Base-by-base conservation (phyloP, 2,329 filamentous ascomycete genomes). In the Hymenoscyphus linearis region DNA sequence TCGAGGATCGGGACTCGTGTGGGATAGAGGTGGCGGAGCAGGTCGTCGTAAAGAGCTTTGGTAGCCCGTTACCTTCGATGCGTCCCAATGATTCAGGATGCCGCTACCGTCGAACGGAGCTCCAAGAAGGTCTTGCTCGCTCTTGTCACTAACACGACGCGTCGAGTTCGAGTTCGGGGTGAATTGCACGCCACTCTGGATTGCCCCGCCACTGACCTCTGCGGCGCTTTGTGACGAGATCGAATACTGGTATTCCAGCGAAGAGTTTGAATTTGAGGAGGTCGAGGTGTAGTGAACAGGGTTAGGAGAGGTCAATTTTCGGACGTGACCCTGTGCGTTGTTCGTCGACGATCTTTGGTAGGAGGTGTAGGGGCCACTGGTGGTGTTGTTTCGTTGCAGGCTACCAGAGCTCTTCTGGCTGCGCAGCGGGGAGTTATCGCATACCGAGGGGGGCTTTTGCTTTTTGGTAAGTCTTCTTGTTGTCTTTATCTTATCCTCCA, bases 81-180 rank as follows among this genome's bases (percentile, higher is more conserved):
- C 80, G 69, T 86, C 82, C 70, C 87, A 78, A 67, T 83, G 83
- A 72, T 79, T 82, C 69, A 87, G 76, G 68, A 87, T 85, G 66
- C 81, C 80, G 60, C 79, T 81, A 68, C 83, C 80, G 82, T 87
- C 85, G 74, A 87, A 87, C 52, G 85, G 85, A 65, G 84, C 83
- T 69, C 85, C 85, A 74, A 87, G 79, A 62, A 87, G 76, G 67
- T 87, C 85, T 73, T 85, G 83, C 60, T 82, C 79, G 10, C 77
- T 72, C 67, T 77, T 77, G 64, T 76, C 74, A 64, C 73, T 76
- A 70, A 82, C 75, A 55, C 73, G 71, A 66, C 72, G 74, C 71
- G 74, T 65, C 62, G 75, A 74, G 59, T 4, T 53, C 4, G 16
- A 25, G 40, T n/a, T 47, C 12, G 40, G 12, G 7, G 2, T 53